Conservation (phyloP, 1,284 basidiomycete genomes). For the Boletus smithii region DNA sequence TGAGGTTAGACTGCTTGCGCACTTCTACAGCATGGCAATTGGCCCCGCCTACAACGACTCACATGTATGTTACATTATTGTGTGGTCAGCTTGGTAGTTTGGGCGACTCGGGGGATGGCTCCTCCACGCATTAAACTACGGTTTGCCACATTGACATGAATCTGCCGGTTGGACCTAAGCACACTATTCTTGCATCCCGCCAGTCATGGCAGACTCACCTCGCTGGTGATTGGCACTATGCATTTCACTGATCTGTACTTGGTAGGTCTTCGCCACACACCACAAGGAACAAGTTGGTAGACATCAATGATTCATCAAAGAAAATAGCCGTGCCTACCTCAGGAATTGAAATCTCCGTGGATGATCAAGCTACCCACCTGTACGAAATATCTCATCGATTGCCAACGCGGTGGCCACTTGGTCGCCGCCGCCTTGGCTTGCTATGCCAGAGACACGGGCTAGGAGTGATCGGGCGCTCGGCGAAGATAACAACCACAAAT, state of each 20-base stretch:
- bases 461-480: conserved; percentile 1
- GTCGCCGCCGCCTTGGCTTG: background rate
- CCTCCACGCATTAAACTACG: background rate
- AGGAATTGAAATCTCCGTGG: background rate
- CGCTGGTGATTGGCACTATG: background rate
- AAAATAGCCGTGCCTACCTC: background rate
- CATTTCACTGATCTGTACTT: background rate
- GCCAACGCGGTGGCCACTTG: conserved; percentile 14
- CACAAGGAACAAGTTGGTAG: background rate
- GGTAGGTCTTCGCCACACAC: conserved; percentile 5
- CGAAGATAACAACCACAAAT: background rate
- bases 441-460: background rate
- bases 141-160: conserved; percentile 13
- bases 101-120: background rate
- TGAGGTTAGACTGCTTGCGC: background rate
- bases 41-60: conserved; percentile 6
- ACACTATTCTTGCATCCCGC: background rate
- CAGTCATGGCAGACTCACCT: background rate
- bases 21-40: conserved; percentile 26
- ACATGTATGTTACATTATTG: conserved; percentile 21
- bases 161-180: background rate
- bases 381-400: conserved; percentile 1
- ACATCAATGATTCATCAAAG: background rate
- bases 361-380: conserved; percentile 17
- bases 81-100: conserved; percentile 11